Evolutionary conservation across 345 rosid genomes (phyloP).

Genomic region (Atalantia buxifolia): DNA sequence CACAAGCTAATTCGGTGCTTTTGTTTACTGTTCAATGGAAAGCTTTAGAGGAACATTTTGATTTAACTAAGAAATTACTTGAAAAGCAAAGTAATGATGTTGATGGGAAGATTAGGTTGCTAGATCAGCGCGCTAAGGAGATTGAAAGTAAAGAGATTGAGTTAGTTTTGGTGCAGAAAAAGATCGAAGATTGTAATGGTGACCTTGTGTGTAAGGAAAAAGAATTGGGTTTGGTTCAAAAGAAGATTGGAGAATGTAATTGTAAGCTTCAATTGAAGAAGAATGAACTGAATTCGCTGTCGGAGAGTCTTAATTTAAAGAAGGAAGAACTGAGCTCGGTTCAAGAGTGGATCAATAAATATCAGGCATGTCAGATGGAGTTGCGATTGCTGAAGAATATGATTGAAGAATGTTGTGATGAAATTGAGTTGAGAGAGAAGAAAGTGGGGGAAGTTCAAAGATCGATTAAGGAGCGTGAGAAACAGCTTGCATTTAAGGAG

Average conservation of each 20-base stretch:
- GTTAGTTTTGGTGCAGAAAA: slow-evolving; percentile 1
- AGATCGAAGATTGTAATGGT: neutral
- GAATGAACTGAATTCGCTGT: too few species aligned
- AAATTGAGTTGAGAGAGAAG: slow-evolving; percentile 14
- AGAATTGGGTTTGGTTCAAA: neutral
- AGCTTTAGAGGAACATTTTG: neutral
- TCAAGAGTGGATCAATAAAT: too few species aligned
- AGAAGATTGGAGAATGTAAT: neutral
- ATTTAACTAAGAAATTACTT: neutral
- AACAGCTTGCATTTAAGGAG: slow-evolving; percentile 5
- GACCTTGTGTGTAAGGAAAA: slow-evolving; percentile 8
- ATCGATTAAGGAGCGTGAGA: neutral
- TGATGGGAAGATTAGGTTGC: neutral
- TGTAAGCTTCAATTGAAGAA: too few species aligned
- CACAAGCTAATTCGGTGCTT: neutral
- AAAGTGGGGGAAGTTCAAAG: slow-evolving; percentile 1
- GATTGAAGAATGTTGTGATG: neutral
- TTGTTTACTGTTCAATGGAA: neutral
- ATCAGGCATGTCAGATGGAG: too few species aligned
- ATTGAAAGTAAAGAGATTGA: slow-evolving; percentile 3
- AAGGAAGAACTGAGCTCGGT: too few species aligned
- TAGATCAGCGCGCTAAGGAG: neutral
- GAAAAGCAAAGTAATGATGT: neutral
- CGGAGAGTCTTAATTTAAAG: too few species aligned
- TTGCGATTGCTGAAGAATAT: too few species aligned